Conservation (phyloP, 208 protist genomes). For the Trypanosoma avium region DNA sequence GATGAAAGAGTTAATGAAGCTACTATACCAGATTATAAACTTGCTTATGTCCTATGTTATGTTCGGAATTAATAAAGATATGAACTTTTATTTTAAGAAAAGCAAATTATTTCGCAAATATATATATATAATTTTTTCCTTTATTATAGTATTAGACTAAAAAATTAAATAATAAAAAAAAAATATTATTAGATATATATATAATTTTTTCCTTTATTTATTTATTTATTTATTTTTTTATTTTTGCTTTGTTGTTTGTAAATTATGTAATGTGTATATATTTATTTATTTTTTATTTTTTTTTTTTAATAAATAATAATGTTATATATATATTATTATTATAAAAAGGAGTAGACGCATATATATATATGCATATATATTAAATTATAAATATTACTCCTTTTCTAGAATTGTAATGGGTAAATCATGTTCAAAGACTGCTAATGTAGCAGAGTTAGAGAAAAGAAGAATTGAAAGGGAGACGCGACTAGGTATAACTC, state of each 20-base stretch:
- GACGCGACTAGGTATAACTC: constrained; percentile 21
- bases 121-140: constrained; percentile 8
- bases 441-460: constrained; percentile 24
- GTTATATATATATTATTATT: not conserved
- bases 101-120: not conserved
- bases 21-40: constrained; percentile 39
- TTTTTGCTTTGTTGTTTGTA: constrained; percentile 7
- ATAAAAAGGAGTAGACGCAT: too few species aligned
- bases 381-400: too few species aligned
- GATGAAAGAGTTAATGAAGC: constrained; percentile 64
- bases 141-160: too few species aligned
- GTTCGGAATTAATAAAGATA: constrained; percentile 18
- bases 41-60: constrained; percentile 88
- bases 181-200: not conserved
- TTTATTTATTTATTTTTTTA: constrained; percentile 6
- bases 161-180: not conserved
- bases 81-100: not conserved
- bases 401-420: constrained; percentile 4
- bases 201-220: not conserved
- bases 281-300: constrained; percentile 32
- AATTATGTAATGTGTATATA: constrained; percentile 17
- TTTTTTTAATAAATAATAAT: not conserved
- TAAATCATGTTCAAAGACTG: constrained; percentile 21
- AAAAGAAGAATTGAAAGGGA: constrained; percentile 28
- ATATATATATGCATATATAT: too few species aligned